phyloP scores from a whole-genome alignment of 2,329 filamentous ascomycete genomes.

The Trichoderma sp. region DNA sequence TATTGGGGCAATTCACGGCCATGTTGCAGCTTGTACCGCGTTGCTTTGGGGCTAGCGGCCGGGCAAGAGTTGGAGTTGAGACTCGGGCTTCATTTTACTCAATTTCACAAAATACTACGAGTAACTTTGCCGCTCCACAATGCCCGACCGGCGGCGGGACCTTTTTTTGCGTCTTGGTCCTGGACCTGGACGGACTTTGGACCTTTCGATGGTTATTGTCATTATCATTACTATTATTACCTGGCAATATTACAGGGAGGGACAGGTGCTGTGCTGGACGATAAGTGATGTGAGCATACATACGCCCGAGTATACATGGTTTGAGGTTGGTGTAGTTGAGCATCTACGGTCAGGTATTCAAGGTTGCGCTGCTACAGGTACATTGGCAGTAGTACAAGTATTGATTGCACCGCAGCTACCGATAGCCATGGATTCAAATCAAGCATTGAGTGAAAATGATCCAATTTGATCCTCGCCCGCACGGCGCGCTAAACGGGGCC shows the following conservation, averaged over 20 bases:
- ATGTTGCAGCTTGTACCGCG: constrained; percentile 15
- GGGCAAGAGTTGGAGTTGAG: background rate
- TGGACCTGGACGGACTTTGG: no score
- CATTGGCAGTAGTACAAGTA: background rate
- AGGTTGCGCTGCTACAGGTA: background rate
- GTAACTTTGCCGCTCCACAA: constrained; percentile 10
- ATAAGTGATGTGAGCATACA: background rate
- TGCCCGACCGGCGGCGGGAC: background rate
- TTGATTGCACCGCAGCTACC: background rate
- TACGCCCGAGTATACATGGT: background rate
- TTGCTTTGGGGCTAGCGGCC: constrained; percentile 10
- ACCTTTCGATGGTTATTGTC: background rate
- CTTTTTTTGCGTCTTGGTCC: no score
- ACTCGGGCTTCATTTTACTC: background rate
- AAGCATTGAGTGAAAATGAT: background rate
- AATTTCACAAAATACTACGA: background rate
- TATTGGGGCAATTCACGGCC: background rate
- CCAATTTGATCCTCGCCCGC: constrained; percentile 12
- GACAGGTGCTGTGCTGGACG: background rate
- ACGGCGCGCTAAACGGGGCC: background rate
- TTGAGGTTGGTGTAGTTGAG: background rate
- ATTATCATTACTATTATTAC: background rate
- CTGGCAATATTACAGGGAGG: background rate
- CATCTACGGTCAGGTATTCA: no score
- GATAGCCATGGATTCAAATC: background rate